Evolutionary conservation across 257 asterid genomes (phyloP), one percentile per base, ranked within the genome.

Genomic region (Plantago elongata): DNA sequence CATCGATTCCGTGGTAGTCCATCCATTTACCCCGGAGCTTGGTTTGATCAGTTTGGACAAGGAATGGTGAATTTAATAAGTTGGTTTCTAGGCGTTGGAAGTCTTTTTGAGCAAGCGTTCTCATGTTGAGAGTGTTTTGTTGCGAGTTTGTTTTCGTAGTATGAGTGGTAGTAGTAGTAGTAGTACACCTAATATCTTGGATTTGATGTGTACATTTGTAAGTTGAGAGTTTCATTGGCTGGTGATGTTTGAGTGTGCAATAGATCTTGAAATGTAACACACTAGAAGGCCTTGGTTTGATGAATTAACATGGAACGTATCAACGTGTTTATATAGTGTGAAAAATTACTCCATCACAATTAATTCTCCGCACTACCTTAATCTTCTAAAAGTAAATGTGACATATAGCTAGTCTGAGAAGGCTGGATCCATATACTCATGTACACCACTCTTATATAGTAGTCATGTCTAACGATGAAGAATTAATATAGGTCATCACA

Each of bases 1-100:
- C 72, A 51, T 68, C 70, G 52, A 70, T 48, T 9, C 97, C 97
- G 64, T 89, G 97, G 49, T 79, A 81, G 0, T 89, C 94, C 90
- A 67, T 85, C 97, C 97, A 89, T 17, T 61, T 61, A n/a, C 52
- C 17, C 49, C 75, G 68, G 1, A 83, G 38, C 48, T 58, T 70
- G 12, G 8, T 27, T 6, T 64, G 66, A 5, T 44, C 6, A 0
- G 51, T 34, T 8, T 74, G 60, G 46, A 62, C 49, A 17, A 51
- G 44, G 52, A 13, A 40, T 1, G 65, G 13, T 3, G 72, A 15
- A 3, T 38, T 15, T 0, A 13, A 42, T 44, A 22, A 37, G 0
- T 45, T 48, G 50, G 69, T 51, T 51, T 54, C 54, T 11, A 57
- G 11, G 27, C 13, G 47, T n/a, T 68, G 70, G 7, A 30, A 8